phyloP scores from a whole-genome alignment of 768 basidiomycete genomes.

The Rubroboletus pulcherrimus region DNA sequence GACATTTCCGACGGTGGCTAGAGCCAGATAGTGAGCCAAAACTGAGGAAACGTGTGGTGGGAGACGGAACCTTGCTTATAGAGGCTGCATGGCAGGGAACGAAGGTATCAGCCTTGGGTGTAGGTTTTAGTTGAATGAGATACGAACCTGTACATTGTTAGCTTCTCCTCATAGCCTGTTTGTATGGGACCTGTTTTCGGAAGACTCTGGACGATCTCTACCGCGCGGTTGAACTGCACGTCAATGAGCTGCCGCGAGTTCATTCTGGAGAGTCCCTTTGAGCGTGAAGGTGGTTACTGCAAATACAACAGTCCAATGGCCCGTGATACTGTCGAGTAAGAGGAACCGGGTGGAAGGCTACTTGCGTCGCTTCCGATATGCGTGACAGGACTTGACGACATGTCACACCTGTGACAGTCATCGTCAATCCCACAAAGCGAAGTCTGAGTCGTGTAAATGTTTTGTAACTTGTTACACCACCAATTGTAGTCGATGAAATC shows the following conservation, averaged over 20 bases:
- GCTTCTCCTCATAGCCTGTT: slow-evolving; percentile 92
- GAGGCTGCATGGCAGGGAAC: slow-evolving; percentile 46
- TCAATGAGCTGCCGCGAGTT: slow-evolving; percentile 66
- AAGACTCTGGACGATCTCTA: slow-evolving; percentile 88
- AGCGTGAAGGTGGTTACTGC: background rate
- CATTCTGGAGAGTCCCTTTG: slow-evolving; percentile 35
- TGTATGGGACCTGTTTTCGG: slow-evolving; percentile 95
- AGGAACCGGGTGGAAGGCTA: background rate
- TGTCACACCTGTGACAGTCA: slow-evolving; percentile 4
- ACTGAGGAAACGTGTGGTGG: background rate
- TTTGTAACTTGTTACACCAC: background rate
- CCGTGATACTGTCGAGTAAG: background rate
- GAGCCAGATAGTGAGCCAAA: slow-evolving; percentile 4
- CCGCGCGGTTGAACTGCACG: slow-evolving; percentile 88
- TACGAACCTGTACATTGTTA: slow-evolving; percentile 84
- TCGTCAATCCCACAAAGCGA: background rate
- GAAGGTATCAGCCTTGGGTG: slow-evolving; percentile 6
- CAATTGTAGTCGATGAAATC: background rate
- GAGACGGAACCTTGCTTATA: slow-evolving; percentile 80
- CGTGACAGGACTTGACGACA: slow-evolving; percentile 12
- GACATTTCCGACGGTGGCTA: slow-evolving; percentile 91
- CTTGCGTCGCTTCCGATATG: background rate
- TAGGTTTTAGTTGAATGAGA: background rate
- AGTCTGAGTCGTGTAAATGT: too few relatives aligned
- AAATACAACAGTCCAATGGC: background rate